phyloP scores from a whole-genome alignment of 2,329 filamentous ascomycete genomes.

The Stagonosporopsis chrysanthemi region DNA sequence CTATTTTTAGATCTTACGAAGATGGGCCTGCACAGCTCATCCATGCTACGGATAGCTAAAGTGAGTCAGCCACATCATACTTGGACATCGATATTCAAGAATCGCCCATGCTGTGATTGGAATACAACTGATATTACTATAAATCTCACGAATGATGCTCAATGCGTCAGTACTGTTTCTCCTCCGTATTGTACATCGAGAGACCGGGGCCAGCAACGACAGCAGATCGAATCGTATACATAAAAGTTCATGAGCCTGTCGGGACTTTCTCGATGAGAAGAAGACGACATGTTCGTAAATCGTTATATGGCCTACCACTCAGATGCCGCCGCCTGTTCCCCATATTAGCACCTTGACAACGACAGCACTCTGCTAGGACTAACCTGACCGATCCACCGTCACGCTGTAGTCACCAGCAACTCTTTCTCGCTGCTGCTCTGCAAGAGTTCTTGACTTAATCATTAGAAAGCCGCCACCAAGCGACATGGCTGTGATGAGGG shows the following conservation, averaged over 20 bases:
- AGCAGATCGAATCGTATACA: not conserved
- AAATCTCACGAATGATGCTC: not conserved
- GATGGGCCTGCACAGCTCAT: conserved; percentile 3
- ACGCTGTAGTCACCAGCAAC: conserved; percentile 46
- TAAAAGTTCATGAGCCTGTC: no score
- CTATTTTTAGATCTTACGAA: conserved; percentile 17
- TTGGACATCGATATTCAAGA: not conserved
- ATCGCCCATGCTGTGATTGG: not conserved
- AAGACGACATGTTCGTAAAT: not conserved
- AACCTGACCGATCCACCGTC: conserved; percentile 47
- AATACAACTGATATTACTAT: not conserved
- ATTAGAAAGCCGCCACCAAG: conserved; percentile 45
- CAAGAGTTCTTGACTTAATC: conserved; percentile 40
- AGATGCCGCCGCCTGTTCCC: conserved; percentile 14
- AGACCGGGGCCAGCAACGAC: not conserved
- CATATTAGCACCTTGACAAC: conserved; percentile 1
- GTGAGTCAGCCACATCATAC: conserved; percentile 6
- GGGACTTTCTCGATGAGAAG: not conserved
- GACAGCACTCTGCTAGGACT: not conserved
- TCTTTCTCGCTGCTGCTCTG: conserved; percentile 39
- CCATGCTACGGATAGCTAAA: conserved; percentile 13
- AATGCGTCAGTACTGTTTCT: not conserved
- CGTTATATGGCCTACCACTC: not conserved
- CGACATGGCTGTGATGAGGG: conserved; percentile 40
- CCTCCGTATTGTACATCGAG: not conserved